These are phyloP conservation scores for Plasmodium berghei DNA, from an alignment of 169 alveolate genomes.

Conservation along the genomic window DNA sequence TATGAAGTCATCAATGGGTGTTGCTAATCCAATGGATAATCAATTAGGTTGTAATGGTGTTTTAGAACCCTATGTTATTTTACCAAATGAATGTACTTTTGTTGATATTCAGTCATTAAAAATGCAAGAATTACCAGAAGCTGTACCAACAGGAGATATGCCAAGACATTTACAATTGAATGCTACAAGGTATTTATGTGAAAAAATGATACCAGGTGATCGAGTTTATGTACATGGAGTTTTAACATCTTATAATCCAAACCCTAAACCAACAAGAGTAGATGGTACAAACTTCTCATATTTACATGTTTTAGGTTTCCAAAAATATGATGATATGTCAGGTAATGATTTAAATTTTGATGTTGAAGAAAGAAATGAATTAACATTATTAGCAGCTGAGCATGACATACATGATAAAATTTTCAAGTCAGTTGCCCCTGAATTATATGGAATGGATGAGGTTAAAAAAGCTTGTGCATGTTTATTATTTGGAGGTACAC, in stretches of 20 bases:
- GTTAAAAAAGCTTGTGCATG: slow-evolving; percentile 99
- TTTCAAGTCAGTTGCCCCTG: slow-evolving; percentile 96
- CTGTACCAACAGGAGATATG: slow-evolving; percentile 94
- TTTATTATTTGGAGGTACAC: slow-evolving; percentile 98
- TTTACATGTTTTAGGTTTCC: slow-evolving; percentile 88
- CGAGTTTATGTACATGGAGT: slow-evolving; percentile 97
- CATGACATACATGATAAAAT: slow-evolving; percentile 94
- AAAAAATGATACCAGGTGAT: slow-evolving; percentile 97
- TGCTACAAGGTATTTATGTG: slow-evolving; percentile 94
- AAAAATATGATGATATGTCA: slow-evolving; percentile 74
- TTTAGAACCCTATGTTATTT: slow-evolving; percentile 92
- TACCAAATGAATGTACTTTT: slow-evolving; percentile 95
- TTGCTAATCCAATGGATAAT: slow-evolving; percentile 77
- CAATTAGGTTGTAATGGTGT: slow-evolving; percentile 84
- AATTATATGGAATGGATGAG: slow-evolving; percentile 96
- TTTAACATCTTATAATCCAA: slow-evolving; percentile 82
- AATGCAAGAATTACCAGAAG: slow-evolving; percentile 99
- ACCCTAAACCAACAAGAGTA: slow-evolving; percentile 69
- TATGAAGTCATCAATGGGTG: slow-evolving; percentile 81
- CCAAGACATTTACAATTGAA: slow-evolving; percentile 91
- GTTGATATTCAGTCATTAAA: slow-evolving; percentile 96
- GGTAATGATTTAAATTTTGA: slow-evolving; percentile 80
- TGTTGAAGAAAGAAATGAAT: slow-evolving; percentile 86
- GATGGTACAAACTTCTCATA: slow-evolving; percentile 82
- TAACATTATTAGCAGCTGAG: slow-evolving; percentile 88